Conservation (phyloP, 169 alveolate genomes). For the Babesia ovata region DNA sequence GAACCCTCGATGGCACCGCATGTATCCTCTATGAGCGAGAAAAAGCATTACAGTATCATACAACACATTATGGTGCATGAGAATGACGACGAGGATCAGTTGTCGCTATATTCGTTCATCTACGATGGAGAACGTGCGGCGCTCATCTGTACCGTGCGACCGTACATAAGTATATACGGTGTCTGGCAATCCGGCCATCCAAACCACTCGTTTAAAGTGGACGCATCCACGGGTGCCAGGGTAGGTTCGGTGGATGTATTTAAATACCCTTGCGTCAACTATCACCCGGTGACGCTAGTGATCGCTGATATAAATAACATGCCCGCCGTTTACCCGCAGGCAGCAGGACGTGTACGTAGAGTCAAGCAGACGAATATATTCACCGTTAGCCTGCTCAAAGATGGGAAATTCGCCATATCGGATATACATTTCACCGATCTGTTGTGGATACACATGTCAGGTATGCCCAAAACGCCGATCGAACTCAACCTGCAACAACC, state of each 20-base stretch:
- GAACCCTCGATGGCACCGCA: not conserved
- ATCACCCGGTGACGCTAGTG: slow-evolving; percentile 8
- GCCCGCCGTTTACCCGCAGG: not conserved
- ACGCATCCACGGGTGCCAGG: no score
- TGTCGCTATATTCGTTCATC: not conserved
- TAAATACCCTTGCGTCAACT: slow-evolving; percentile 3
- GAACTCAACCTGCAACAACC: slow-evolving; percentile 1
- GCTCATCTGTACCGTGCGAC: slow-evolving; percentile 3
- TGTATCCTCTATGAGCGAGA: not conserved
- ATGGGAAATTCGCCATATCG: not conserved
- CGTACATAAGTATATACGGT: not conserved
- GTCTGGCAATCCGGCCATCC: not conserved
- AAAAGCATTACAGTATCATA: not conserved
- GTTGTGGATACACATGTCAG: slow-evolving; percentile 1
- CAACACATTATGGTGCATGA: slow-evolving; percentile 10
- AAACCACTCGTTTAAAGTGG: not conserved
- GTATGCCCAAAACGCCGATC: slow-evolving; percentile 5
- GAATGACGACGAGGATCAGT: not conserved
- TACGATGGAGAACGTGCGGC: not conserved
- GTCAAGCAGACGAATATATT: not conserved
- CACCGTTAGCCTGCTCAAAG: not conserved
- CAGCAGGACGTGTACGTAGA: not conserved
- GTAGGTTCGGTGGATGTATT: not conserved
- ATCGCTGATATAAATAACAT: not conserved
- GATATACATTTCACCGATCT: slow-evolving; percentile 6